Evolutionary conservation across 2,329 filamentous ascomycete genomes (phyloP), one percentile per base, ranked within the genome.

Genomic region (Magnaporthiopsis incrustans): DNA sequence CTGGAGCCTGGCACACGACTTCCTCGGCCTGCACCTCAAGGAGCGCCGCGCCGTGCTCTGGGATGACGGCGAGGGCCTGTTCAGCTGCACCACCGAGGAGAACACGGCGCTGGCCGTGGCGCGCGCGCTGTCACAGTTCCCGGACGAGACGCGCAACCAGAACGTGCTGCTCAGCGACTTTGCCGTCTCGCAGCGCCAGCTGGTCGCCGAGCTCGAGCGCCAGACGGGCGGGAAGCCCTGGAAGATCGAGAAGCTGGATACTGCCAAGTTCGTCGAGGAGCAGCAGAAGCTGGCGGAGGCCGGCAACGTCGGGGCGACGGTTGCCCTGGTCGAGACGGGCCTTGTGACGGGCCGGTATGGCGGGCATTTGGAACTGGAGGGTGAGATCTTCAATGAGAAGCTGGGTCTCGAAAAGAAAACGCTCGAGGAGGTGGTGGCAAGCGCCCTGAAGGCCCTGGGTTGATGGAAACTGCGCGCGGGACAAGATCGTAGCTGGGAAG

Each of bases 191-290:
- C 74, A 74, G 67, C 71, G 67, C 56, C 67, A 73, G 64, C 59
- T 77, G 15, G 67, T 83, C 57, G 80, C 80, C 62, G 78, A 81
- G 11, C 73, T 83, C 3, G 81, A 85, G 69, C 76, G 2, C 12
- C 60, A 56, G 26, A 57, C 26, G 25, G 60, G 38, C 22, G 58
- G 25, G 56, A n/a, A 32, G 57, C 25, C 25, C 25, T 73, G 79
- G n/a, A 77, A 78, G 57, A 68, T 66, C 1, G 71, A 73, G 57
- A 67, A 38, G 2, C 53, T 76, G 44, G 67, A 74, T 38, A 72
- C 70, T 59, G 44, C 65, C 3, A 66, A 66, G n/a, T 61, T 71
- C 11, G 33, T 62, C 35, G 64, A 68, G 62, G 68, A 73, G 65
- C 72, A 75, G 66, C 68, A 73, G 61, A 68, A 67, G 15, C 71